These are phyloP conservation scores for Phytophthora sansomeana DNA, from an alignment of 352 stramenopile species.

Conservation along the genomic window DNA sequence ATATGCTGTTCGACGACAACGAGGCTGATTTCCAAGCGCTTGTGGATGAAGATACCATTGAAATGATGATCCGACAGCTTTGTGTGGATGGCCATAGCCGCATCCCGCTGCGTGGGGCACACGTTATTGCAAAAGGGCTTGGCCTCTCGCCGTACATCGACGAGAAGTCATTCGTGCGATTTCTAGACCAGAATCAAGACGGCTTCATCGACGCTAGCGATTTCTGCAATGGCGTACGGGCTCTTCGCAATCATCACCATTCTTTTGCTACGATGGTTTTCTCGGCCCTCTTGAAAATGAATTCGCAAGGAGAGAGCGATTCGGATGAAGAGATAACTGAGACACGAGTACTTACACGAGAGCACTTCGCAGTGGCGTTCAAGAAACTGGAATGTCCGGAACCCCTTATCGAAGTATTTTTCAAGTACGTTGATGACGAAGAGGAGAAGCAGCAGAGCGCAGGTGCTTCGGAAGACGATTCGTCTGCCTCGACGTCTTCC, in stretches of 20 bases:
- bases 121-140: conserved; percentile 62
- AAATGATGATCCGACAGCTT: conserved; percentile 74
- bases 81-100: conserved; percentile 53
- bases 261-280: conserved; percentile 79
- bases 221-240: conserved; percentile 69
- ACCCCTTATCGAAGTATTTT: conserved; percentile 65
- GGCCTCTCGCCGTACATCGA: conserved; percentile 74
- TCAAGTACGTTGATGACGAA: conserved; percentile 59
- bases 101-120: conserved; percentile 55
- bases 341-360: conserved; percentile 22
- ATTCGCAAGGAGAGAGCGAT: conserved; percentile 34
- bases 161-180: conserved; percentile 63
- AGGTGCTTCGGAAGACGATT: conserved; percentile 10
- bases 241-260: conserved; percentile 59
- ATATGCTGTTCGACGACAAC: conserved; percentile 58
- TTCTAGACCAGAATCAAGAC: conserved; percentile 73
- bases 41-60: conserved; percentile 64
- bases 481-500: conserved; percentile 2
- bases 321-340: conserved; percentile 13
- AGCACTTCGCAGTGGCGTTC: conserved; percentile 61
- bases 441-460: conserved; percentile 26
- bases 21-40: conserved; percentile 68
- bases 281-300: conserved; percentile 57
- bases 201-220: conserved; percentile 80
- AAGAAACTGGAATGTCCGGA: conserved; percentile 68